Conservation (phyloP, 192 early-diverging fungal genomes). For the Rhizoclosmatium globosum region DNA sequence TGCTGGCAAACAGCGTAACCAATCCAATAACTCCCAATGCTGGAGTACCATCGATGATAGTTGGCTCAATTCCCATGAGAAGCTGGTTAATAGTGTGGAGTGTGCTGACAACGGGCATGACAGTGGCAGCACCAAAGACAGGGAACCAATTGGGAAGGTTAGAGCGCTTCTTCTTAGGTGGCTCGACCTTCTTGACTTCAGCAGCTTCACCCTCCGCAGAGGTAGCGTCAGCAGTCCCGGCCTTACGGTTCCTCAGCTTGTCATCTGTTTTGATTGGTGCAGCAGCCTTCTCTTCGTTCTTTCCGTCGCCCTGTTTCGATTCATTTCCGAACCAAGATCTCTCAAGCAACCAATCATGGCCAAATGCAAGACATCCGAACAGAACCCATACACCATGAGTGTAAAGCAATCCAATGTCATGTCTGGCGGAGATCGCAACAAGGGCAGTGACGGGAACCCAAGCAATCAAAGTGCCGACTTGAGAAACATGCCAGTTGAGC, state of each 20-base stretch:
- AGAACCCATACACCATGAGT: not conserved
- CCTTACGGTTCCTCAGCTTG: not conserved
- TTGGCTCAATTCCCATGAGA: constrained; percentile 6
- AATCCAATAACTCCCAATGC: not conserved
- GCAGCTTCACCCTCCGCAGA: not conserved
- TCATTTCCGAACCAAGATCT: constrained; percentile 20
- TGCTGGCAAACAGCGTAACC: constrained; percentile 5
- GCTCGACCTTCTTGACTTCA: not conserved
- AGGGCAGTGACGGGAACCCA: constrained; percentile 10
- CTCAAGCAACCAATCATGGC: not conserved
- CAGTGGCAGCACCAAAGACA: not conserved
- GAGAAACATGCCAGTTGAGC: constrained; percentile 22
- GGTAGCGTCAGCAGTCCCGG: not conserved
- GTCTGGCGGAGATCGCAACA: not conserved
- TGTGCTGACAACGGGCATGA: not conserved
- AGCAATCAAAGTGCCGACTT: constrained; percentile 9
- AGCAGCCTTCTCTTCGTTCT: not conserved
- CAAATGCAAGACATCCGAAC: constrained; percentile 1
- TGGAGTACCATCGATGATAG: constrained; percentile 20
- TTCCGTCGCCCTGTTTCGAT: constrained; percentile 10
- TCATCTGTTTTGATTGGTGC: not conserved
- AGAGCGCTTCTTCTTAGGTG: not conserved
- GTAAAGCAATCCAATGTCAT: constrained; percentile 14
- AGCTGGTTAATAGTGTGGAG: not conserved
- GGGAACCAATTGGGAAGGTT: constrained; percentile 1